phyloP scores from a whole-genome alignment of 352 stramenopile species.

The Globisporangium heterothallicum region DNA sequence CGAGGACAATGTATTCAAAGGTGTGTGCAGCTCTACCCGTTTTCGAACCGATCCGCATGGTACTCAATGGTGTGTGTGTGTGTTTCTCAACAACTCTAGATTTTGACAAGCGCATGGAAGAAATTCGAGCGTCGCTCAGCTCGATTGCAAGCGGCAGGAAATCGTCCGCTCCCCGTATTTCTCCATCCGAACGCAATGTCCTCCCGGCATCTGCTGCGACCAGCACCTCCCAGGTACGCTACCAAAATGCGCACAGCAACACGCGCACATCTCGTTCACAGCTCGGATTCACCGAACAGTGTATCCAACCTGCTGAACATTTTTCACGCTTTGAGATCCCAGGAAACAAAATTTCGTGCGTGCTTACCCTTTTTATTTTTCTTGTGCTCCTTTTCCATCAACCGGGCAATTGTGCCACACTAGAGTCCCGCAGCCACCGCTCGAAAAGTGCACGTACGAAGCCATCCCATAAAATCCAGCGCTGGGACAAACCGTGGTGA shows the following conservation, averaged over 20 bases:
- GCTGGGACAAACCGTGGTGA: background rate
- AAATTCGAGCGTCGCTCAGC: slow-evolving; percentile 60
- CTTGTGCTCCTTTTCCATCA: too few relatives aligned
- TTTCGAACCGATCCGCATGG: background rate
- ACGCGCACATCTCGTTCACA: background rate
- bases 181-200: background rate
- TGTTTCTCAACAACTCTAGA: slow-evolving; percentile 32
- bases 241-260: background rate
- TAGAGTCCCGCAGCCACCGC: background rate
- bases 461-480: background rate
- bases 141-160: slow-evolving; percentile 34
- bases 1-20: slow-evolving; percentile 18
- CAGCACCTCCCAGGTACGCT: slow-evolving; percentile 1
- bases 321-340: background rate
- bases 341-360: background rate
- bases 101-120: slow-evolving; percentile 68
- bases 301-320: background rate
- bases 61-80: background rate
- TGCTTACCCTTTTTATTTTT: too few relatives aligned
- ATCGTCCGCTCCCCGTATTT: background rate
- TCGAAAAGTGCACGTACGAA: background rate
- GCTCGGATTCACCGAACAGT: background rate
- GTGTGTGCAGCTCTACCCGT: slow-evolving; percentile 7
- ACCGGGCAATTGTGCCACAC: too few relatives aligned
- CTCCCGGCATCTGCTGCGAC: background rate